Evolutionary conservation across 140 eudicot genomes (phyloP).

Genomic region (Erigeron philadelphicus): DNA sequence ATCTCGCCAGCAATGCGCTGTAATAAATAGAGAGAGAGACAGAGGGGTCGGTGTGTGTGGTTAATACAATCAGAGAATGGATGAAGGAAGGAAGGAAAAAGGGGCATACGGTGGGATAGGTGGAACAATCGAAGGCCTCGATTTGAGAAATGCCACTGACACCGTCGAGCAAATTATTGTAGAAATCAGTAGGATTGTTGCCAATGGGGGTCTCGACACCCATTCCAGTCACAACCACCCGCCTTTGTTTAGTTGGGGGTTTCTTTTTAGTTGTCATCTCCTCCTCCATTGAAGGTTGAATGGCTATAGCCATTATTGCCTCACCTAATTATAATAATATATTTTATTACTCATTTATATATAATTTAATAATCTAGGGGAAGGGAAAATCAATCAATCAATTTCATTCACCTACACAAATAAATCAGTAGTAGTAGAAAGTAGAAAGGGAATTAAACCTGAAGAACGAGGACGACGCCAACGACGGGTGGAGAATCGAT

Average conservation of each 20-base stretch:
- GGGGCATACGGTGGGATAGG: constrained; percentile 62
- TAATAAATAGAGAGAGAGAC: background rate
- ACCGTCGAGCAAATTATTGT: constrained; percentile 79
- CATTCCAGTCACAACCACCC: constrained; percentile 96
- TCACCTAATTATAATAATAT: constrained; percentile 37
- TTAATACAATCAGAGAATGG: background rate
- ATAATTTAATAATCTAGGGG: background rate
- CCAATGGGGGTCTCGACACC: constrained; percentile 93
- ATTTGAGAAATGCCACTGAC: constrained; percentile 82
- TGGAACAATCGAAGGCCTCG: constrained; percentile 82
- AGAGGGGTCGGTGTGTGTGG: too few relatives aligned
- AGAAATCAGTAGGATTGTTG: constrained; percentile 60
- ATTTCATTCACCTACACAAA: too few relatives aligned
- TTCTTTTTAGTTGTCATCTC: constrained; percentile 41
- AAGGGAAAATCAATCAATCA: background rate
- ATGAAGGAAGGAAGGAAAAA: too few relatives aligned
- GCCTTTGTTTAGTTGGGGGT: constrained; percentile 63
- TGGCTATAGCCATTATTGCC: constrained; percentile 61
- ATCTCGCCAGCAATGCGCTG: constrained; percentile 98
- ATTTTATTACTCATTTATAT: background rate
- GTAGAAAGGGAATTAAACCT: too few relatives aligned
- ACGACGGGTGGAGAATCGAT: too few relatives aligned
- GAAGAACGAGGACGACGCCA: too few relatives aligned
- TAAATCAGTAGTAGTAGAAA: too few relatives aligned
- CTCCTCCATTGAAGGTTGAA: constrained; percentile 50